Percentiles rank a stretch among this genome's conserved stretches.
Conservation (phyloP, 495 filamentous ascomycete species). For the Daldinia caldariorum region DNA sequence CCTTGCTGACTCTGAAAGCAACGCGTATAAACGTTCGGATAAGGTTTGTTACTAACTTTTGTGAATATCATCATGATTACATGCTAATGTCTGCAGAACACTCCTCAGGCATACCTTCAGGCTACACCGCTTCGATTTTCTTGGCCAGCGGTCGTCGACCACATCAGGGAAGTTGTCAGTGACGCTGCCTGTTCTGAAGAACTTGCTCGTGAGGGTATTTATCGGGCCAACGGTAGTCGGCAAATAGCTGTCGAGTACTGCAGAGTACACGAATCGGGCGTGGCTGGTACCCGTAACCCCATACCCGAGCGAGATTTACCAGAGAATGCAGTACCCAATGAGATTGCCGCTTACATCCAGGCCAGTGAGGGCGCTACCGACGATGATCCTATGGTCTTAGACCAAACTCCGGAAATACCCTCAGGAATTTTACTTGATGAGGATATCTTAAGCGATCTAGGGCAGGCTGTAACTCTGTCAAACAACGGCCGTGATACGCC, state of each 20-base stretch:
- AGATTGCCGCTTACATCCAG: conserved; percentile 33
- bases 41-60: conserved; percentile 45
- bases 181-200: conserved; percentile 47
- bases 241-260: conserved; percentile 77
- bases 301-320: conserved; percentile 69
- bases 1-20: conserved; percentile 76
- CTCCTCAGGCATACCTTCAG: conserved; percentile 49
- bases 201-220: conserved; percentile 80
- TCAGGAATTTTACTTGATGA: conserved; percentile 44
- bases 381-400: conserved; percentile 45
- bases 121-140: conserved; percentile 50
- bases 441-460: conserved; percentile 34
- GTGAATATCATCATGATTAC: neutral
- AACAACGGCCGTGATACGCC: conserved; percentile 36
- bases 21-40: conserved; percentile 69
- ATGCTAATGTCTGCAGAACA: conserved; percentile 41
- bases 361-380: conserved; percentile 20
- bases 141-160: conserved; percentile 41
- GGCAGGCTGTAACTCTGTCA: conserved; percentile 28
- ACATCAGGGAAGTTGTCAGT: conserved; percentile 45
- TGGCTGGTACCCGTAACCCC: conserved; percentile 63
- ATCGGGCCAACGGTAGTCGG: conserved; percentile 76
- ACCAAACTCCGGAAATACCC: conserved; percentile 39
- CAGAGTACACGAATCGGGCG: conserved; percentile 58
- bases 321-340: conserved; percentile 37